Percentiles rank a stretch among this genome's conserved stretches.
Conservation (phyloP, 2,329 filamentous ascomycete genomes). For the Colletotrichum gloeosporioides region DNA sequence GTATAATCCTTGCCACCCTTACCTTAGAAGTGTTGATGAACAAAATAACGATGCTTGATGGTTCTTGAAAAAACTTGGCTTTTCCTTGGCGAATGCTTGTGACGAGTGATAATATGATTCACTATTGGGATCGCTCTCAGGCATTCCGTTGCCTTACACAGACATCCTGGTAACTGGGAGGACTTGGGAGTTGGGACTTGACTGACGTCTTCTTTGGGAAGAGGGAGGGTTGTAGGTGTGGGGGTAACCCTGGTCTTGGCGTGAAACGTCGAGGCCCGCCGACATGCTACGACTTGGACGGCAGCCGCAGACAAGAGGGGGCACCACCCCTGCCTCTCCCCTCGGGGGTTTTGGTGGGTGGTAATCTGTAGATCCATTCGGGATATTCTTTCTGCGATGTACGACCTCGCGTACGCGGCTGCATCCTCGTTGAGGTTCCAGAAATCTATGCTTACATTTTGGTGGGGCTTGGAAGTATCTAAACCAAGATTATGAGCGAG, state of each 20-base stretch:
- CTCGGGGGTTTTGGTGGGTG: not conserved
- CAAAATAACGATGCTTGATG: constrained; percentile 18
- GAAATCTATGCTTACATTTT: not conserved
- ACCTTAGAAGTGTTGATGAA: not conserved
- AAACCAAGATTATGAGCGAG: accelerated
- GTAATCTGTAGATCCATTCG: not conserved
- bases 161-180: not conserved
- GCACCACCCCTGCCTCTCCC: not conserved
- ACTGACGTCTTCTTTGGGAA: not conserved
- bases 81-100: not conserved
- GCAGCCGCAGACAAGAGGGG: not conserved
- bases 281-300: not conserved
- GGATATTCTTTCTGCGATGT: not conserved
- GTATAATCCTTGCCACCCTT: not conserved
- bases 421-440: not conserved
- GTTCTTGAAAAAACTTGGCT: not conserved
- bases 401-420: not conserved
- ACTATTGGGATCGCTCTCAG: too few relatives aligned
- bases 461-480: accelerated
- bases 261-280: not conserved
- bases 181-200: not conserved
- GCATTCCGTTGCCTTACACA: not conserved
- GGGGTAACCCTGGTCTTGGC: not conserved
- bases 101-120: not conserved
- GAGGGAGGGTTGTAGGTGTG: not conserved